Evolutionary conservation across 202 grass and related monocot species (phyloP).

Genomic region (Miscanthus sacchariflorus): DNA sequence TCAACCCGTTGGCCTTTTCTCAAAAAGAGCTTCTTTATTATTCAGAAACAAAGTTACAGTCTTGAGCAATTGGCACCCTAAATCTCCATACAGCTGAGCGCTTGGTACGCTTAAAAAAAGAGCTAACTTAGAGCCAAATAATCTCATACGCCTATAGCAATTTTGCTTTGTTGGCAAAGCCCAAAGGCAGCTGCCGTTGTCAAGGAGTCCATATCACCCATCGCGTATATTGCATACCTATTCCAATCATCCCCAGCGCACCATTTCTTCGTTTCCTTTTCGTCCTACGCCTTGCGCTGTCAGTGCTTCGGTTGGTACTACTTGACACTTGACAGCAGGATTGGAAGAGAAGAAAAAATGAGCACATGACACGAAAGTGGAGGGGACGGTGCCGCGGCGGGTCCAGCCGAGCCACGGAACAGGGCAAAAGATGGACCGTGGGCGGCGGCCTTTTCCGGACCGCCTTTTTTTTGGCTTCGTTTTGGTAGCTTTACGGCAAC

Average conservation of each 20-base stretch:
- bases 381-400: constrained; percentile 32
- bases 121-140: not conserved
- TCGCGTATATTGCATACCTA: constrained; percentile 1
- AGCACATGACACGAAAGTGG: constrained; percentile 19
- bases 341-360: constrained; percentile 23
- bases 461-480: constrained; percentile 30
- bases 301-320: not conserved
- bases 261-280: not conserved
- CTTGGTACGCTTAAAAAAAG: not conserved
- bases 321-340: not conserved
- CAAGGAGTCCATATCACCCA: constrained; percentile 25
- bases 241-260: not conserved
- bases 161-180: not conserved
- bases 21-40: too few species aligned
- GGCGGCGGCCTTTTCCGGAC: constrained; percentile 21
- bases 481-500: constrained; percentile 62
- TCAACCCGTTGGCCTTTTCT: too few species aligned
- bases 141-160: not conserved
- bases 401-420: not conserved
- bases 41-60: too few species aligned
- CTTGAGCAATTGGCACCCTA: not conserved
- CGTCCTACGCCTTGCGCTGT: constrained; percentile 18
- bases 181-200: not conserved
- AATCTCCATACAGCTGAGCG: not conserved
- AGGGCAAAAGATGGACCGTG: not conserved